Conservation (phyloP, 345 rosid genomes). For the Brassica nigra region DNA sequence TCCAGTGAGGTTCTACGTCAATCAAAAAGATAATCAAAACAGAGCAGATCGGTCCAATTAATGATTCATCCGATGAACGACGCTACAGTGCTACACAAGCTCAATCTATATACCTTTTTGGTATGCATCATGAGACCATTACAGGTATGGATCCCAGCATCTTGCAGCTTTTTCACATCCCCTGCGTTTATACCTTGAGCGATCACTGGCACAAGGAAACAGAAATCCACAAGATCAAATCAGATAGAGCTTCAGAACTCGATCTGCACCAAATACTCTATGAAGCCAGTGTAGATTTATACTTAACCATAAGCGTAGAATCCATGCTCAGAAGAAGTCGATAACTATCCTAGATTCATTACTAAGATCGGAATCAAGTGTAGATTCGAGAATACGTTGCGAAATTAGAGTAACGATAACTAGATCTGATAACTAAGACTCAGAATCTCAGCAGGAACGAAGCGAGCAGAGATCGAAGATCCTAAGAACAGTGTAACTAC, state of each 20-base stretch:
- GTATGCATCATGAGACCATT: conserved; percentile 99
- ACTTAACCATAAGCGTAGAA: neutral
- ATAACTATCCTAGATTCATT: neutral
- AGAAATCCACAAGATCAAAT: neutral
- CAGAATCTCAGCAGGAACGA: neutral
- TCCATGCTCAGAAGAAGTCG: neutral
- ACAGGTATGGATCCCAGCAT: conserved; percentile 95
- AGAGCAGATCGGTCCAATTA: no score
- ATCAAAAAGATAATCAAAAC: neutral
- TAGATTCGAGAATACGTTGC: neutral
- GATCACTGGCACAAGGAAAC: conserved; percentile 50
- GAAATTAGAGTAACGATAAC: neutral
- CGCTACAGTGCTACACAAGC: neutral
- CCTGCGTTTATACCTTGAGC: conserved; percentile 91
- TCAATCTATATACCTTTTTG: conserved; percentile 57
- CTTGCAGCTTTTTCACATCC: conserved; percentile 89
- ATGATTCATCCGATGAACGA: neutral
- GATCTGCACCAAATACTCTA: conserved; percentile 1
- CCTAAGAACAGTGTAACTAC: neutral
- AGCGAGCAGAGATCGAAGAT: neutral
- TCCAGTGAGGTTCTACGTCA: conserved; percentile 73
- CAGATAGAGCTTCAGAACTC: neutral
- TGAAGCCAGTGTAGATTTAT: neutral
- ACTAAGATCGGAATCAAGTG: neutral
- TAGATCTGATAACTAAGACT: neutral